These are phyloP conservation scores for Sextonia rubra DNA, from an alignment of 164 flowering plant genomes.

Conservation along the genomic window DNA sequence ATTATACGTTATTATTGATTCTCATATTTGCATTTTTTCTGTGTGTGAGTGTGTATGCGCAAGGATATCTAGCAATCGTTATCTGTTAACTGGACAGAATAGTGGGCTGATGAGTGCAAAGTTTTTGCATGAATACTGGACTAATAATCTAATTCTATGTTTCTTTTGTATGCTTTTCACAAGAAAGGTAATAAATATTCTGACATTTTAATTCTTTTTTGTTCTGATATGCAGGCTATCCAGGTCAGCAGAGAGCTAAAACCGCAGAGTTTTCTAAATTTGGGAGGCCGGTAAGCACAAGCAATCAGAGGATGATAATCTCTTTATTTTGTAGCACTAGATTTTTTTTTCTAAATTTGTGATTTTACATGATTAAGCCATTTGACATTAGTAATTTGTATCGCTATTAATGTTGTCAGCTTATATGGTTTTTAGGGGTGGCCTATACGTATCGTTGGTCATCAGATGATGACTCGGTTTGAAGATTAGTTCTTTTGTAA, in stretches of 20 bases:
- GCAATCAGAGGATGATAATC: background rate
- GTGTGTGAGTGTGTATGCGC: background rate
- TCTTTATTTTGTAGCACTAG: background rate
- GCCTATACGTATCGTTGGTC: no score
- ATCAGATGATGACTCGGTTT: no score
- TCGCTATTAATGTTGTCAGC: no score
- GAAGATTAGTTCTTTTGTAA: no score
- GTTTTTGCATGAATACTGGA: background rate
- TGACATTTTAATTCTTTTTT: constrained; percentile 6
- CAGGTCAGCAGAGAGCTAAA: constrained; percentile 76
- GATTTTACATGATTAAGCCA: no score
- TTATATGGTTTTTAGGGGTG: no score
- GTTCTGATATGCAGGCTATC: constrained; percentile 43
- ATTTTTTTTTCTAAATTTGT: no score
- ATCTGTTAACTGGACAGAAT: background rate
- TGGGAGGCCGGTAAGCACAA: constrained; percentile 71
- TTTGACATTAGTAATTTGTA: no score
- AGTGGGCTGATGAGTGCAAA: background rate
- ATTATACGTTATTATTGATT: background rate
- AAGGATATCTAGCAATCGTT: background rate
- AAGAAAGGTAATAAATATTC: constrained; percentile 2
- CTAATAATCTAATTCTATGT: background rate
- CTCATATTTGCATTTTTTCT: background rate
- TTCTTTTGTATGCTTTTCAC: background rate
- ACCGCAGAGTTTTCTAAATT: constrained; percentile 61